Evolutionary conservation across 768 basidiomycete genomes (phyloP), one percentile per base, ranked within the genome.

Genomic region (Thelephora aurantiotincta): DNA sequence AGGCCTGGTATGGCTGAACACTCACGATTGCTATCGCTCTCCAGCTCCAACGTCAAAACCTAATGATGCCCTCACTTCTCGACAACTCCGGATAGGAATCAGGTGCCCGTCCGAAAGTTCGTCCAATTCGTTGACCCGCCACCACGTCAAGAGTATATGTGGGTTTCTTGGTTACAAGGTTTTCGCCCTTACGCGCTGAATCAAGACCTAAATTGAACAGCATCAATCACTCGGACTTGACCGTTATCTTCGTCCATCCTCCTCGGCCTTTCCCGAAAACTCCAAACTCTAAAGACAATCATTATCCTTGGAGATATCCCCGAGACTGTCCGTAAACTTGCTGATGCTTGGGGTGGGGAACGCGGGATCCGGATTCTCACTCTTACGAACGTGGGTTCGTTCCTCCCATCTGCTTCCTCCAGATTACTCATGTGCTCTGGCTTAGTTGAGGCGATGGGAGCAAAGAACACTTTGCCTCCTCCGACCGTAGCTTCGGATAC

Each of bases 171-270:
- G 18, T 41, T 14, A 30, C 26, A 41, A 41, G 12, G 18, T 41
- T 16, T 7, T 9, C 12, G 6, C 16, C 14, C 22, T 9, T 9
- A 41, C 12, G 12, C 14, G 18, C 22, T n/a, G 38, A 22, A 41
- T 41, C 7, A 22, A 16, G 11, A 14, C 11, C 22, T 11, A 3
- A 16, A 12, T 48, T 12, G 44, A 46, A 52, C 57, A 93, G 90
- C 48, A 80, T 88, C 58, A 82, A 87, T 60, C 93, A 97, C 58
- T 74, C 91, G 36, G 74, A 86, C 49, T 62, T 89, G 14, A 73
- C 87, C 9, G 70, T 94, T 46, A 63, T 92, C 48, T 93, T 96
- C 58, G 70, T 81, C 90, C 1, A 65, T 73, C 2, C 69, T 98
- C 11, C 70, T 98, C 54, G 81, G 79, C 58, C 66, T 90, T 45